Conservation (phyloP, 768 basidiomycete species). For the Mycena kentingensis region DNA sequence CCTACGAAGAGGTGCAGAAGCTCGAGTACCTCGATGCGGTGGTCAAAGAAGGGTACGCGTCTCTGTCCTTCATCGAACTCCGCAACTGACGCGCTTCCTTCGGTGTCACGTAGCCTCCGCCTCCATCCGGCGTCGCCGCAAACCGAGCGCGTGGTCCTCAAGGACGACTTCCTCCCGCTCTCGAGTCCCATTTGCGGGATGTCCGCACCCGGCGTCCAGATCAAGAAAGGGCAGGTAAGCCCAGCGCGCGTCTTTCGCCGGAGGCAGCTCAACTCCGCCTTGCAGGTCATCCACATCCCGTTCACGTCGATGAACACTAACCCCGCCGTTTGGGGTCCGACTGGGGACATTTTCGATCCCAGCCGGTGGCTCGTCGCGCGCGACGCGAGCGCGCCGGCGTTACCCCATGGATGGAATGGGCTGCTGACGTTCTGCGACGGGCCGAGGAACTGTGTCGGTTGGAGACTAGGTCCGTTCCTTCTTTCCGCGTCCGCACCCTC, state of each 20-base stretch:
- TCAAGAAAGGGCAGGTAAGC: slow-evolving; percentile 41
- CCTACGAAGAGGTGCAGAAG: slow-evolving; percentile 40
- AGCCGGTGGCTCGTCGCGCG: slow-evolving; percentile 40
- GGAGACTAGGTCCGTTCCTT: slow-evolving; percentile 33
- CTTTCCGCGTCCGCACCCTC: not conserved
- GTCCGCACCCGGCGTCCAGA: slow-evolving; percentile 30
- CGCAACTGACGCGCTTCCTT: not conserved
- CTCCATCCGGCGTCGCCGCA: slow-evolving; percentile 42
- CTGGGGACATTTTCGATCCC: slow-evolving; percentile 38
- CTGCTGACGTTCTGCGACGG: slow-evolving; percentile 45
- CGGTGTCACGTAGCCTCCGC: slow-evolving; percentile 41
- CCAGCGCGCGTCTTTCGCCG: not conserved
- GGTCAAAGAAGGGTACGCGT: slow-evolving; percentile 40
- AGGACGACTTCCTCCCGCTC: slow-evolving; percentile 47
- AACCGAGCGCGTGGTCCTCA: slow-evolving; percentile 40
- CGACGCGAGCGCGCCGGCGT: slow-evolving; percentile 31
- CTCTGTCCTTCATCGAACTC: not conserved
- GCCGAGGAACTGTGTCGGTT: slow-evolving; percentile 44
- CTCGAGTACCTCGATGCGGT: slow-evolving; percentile 45
- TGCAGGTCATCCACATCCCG: slow-evolving; percentile 38
- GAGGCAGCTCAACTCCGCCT: not conserved
- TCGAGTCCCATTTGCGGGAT: slow-evolving; percentile 32
- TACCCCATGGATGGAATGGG: slow-evolving; percentile 40
- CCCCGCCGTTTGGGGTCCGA: slow-evolving; percentile 38
- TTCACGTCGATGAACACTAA: slow-evolving; percentile 36